Evolutionary conservation across 257 asterid genomes (phyloP).

Genomic region (Lavandula angustifolia): DNA sequence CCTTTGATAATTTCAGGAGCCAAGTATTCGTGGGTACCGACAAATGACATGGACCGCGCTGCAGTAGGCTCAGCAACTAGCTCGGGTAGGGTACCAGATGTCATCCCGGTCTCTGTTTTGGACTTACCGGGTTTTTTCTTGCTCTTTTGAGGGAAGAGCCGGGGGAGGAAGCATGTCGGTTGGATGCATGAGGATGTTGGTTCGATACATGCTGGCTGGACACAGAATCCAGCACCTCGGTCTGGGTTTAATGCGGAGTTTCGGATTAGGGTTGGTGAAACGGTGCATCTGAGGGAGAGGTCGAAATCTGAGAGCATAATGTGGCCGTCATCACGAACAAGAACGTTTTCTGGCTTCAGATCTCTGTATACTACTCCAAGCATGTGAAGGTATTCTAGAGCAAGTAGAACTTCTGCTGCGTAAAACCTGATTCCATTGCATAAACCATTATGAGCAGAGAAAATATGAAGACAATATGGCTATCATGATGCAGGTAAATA

Average conservation of each 20-base stretch:
- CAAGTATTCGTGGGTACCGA: conserved; percentile 80
- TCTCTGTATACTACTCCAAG: conserved; percentile 84
- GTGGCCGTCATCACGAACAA: conserved; percentile 91
- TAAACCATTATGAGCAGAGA: background rate
- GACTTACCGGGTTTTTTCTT: conserved; percentile 57
- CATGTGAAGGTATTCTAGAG: conserved; percentile 93
- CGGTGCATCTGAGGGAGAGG: conserved; percentile 74
- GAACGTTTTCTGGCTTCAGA: conserved; percentile 83
- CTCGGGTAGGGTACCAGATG: conserved; percentile 58
- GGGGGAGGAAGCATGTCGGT: conserved; percentile 81
- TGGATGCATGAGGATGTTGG: conserved; percentile 72
- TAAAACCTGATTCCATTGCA: conserved; percentile 55
- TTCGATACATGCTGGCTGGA: conserved; percentile 84
- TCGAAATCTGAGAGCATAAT: conserved; percentile 89
- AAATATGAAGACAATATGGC: background rate
- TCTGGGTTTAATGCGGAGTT: conserved; percentile 48
- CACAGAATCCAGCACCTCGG: conserved; percentile 65
- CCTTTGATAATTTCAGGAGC: conserved; percentile 89
- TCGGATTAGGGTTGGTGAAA: conserved; percentile 74
- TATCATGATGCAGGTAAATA: too few species aligned
- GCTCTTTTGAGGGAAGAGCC: conserved; percentile 61
- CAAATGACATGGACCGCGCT: conserved; percentile 85
- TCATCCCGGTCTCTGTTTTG: conserved; percentile 44
- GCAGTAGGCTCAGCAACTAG: conserved; percentile 81
- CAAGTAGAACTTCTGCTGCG: conserved; percentile 82